phyloP scores from a whole-genome alignment of 805 yeast species.

The Candida pini region DNA sequence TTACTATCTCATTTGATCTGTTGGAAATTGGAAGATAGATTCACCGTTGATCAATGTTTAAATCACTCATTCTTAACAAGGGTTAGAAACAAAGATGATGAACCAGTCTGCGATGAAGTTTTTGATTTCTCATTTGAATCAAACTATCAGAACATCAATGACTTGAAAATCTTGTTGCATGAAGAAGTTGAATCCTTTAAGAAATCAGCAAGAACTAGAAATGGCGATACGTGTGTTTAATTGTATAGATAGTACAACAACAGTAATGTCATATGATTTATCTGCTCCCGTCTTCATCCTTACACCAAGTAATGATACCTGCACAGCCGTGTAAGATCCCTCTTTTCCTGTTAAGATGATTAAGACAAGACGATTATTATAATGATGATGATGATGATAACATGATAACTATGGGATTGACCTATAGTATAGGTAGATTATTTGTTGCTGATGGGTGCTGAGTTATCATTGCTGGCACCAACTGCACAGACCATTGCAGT shows the following conservation, averaged over 20 bases:
- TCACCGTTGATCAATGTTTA: constrained; percentile 50
- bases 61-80: constrained; percentile 48
- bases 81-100: constrained; percentile 52
- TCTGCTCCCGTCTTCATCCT: no score
- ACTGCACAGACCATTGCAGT: constrained; percentile 89
- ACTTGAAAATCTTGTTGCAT: constrained; percentile 42
- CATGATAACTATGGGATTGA: no score
- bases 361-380: no score
- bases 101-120: constrained; percentile 41
- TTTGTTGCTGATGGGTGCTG: constrained; percentile 75
- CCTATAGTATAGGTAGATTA: no score
- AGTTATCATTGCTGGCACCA: constrained; percentile 79
- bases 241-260: no score
- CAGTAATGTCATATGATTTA: no score
- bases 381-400: no score
- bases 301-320: no score
- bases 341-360: no score
- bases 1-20: constrained; percentile 50
- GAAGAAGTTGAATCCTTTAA: constrained; percentile 52
- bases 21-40: constrained; percentile 60
- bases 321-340: no score
- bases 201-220: no score
- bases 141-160: constrained; percentile 31
- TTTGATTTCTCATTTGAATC: constrained; percentile 71
- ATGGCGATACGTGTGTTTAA: no score